Base-by-base conservation (phyloP, 2,329 filamentous ascomycete genomes). In the Xylariaceae sp. region DNA sequence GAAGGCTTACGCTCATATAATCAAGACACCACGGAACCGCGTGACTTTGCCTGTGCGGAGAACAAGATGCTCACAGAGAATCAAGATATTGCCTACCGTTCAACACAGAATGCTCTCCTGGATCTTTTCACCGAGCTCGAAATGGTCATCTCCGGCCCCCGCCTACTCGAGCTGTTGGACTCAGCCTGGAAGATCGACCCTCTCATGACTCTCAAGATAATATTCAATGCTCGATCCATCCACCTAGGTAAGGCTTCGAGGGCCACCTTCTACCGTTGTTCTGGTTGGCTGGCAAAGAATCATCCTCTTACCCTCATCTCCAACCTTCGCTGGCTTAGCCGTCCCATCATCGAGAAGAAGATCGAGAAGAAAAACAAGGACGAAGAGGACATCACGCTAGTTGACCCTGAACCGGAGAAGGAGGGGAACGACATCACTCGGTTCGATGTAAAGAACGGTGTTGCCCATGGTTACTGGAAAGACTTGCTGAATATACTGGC, bases 381-480 rank as follows among this genome's bases (percentile, higher is more conserved):
- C 2, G 63, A 64, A 4, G 57, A 59, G 0, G 72, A 76, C 0
- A 72, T 73, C 2, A 72, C 71, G 16, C 55, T 74, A n/a, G 69
- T 75, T 1, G 59, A 75, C 2, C 60, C 73, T 12, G 67, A 73
- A 7, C 50, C 67, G 0, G 68, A 72, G 2, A 60, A 67, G 48
- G 56, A 74, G 14, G 75, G 78, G 5, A 69, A 75, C 16, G 74
- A 75, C 7, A 55, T 64, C 0, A 48, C 66, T 12, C 67, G 66
- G 7, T 75, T 75, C 53, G 77, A 83, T 40, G 74, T 81, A 16
- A 69, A 70, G 44, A 67, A 81, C 40, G 79, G 79, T 0, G 75
- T 82, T 2, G 73, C 84, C 3, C 84, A 86, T 49, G 82, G 84
- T 0, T 86, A 86, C 69, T 87, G 82, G 82, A 86, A 86, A 60